Evolutionary conservation across 2,329 filamentous ascomycete genomes (phyloP), one percentile per base, ranked within the genome.

Genomic region (Penicillium sp.): DNA sequence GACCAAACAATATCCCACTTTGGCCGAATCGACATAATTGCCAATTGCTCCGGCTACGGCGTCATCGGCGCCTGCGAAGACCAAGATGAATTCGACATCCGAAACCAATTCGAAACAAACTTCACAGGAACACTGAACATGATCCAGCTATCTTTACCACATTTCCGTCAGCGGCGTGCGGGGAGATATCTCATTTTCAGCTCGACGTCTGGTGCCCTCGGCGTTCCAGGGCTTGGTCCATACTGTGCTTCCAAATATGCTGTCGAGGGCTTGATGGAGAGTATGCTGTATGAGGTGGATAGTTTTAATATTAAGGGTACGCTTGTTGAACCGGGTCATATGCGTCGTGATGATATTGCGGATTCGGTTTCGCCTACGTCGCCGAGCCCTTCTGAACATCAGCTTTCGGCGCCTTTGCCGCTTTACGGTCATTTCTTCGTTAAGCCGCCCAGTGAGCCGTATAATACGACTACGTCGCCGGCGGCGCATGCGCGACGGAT

Each of bases 211-310:
- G 94, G 94, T 5, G 91, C 93, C 0, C 82, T 97, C n/a, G 94
- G 93, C 2, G 91, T 97, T 0, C 94, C 94, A 0, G 94, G 94
- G 0, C 77, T 97, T 6, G 93, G 93, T 0, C 93, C 93, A 0
- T 97, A 96, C 71, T 97, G 93, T 75, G 94, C 94, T 1, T 96
- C 92, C 17, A 99, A 97, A 74, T 97, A 97, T 75, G 94, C 94
- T 0, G 91, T 96, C 4, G 94, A 99, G 72, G 94, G 93, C 0
- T 80, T 99, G 53, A 92, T 97, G 66, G 94, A 99, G 75, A 93
- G 91, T 17, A 93, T 99, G 90, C 83, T 97, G 17, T 97, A 97
- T 75, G 94, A 99, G 73, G 88, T 96, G 38, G 93, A 97, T 63
- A 79, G 82, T 0, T 97, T 96, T 77, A 93, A 94, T 71, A 89